Evolutionary conservation across 805 yeast genomes (phyloP).

Genomic region (Wickerhamomyces kurtzmanii): DNA sequence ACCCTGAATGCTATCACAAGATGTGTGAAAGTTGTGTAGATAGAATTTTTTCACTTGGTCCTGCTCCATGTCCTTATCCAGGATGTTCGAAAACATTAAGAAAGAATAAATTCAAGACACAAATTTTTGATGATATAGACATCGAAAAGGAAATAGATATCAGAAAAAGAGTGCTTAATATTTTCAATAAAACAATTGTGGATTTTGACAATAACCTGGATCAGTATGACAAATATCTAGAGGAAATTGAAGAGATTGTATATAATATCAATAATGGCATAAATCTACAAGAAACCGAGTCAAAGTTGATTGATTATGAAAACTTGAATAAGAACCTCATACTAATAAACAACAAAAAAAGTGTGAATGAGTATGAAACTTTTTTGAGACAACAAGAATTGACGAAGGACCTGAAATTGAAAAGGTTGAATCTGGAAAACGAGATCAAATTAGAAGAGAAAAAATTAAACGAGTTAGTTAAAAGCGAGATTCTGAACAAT

Average conservation of each 20-base stretch:
- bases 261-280: constrained; percentile 66
- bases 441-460: constrained; percentile 54
- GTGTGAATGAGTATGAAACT: constrained; percentile 60
- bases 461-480: constrained; percentile 43
- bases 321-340: constrained; percentile 67
- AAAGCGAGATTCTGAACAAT: constrained; percentile 44
- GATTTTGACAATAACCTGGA: constrained; percentile 51
- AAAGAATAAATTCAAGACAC: constrained; percentile 84
- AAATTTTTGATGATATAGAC: constrained; percentile 80
- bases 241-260: constrained; percentile 71
- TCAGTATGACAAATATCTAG: constrained; percentile 71
- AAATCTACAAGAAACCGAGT: constrained; percentile 61
- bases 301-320: constrained; percentile 58
- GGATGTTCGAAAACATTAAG: constrained; percentile 82
- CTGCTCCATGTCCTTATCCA: constrained; percentile 94
- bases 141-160: constrained; percentile 93
- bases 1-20: constrained; percentile 96
- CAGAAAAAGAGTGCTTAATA: constrained; percentile 63
- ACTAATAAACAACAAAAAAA: constrained; percentile 63
- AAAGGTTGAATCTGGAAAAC: constrained; percentile 41
- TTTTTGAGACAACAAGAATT: constrained; percentile 54
- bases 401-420: constrained; percentile 54
- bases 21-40: constrained; percentile 97
- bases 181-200: constrained; percentile 71
- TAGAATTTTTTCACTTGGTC: constrained; percentile 87